These are phyloP conservation scores for Colletotrichum sp. DNA, from an alignment of 2,329 filamentous ascomycete genomes.

Conservation along the genomic window DNA sequence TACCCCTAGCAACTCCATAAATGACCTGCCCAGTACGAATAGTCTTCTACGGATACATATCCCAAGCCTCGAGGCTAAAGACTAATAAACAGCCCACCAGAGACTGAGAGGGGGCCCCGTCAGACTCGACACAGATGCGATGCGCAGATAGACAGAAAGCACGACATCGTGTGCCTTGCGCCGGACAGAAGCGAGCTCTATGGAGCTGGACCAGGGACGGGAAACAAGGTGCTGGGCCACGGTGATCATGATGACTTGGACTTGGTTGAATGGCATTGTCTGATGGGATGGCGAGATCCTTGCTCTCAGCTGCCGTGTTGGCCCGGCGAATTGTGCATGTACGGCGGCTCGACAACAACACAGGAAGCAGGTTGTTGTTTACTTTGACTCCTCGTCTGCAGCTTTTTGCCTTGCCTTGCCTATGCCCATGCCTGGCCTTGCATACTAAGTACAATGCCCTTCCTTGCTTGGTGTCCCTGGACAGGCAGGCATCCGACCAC, in stretches of 20 bases:
- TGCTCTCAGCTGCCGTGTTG: conserved; percentile 15
- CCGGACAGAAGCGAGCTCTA: background rate
- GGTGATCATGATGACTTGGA: background rate
- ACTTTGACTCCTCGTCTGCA: background rate
- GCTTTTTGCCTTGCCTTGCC: background rate
- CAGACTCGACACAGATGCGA: background rate
- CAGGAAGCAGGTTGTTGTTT: conserved; percentile 2
- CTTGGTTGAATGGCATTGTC: background rate
- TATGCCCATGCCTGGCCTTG: background rate
- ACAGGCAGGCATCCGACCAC: background rate
- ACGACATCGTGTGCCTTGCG: conserved; percentile 10
- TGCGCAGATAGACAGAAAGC: conserved; percentile 1
- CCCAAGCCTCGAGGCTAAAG: background rate
- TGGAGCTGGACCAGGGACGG: background rate
- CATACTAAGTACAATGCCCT: background rate
- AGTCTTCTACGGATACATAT: background rate
- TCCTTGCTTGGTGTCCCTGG: background rate
- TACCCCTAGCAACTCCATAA: background rate
- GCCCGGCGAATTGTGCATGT: conserved; percentile 10
- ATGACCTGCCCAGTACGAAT: background rate
- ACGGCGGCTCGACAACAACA: conserved; percentile 3
- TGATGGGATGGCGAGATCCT: background rate
- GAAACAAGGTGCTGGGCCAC: background rate
- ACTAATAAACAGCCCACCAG: background rate
- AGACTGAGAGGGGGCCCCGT: background rate